Percentiles rank a stretch among this genome's conserved stretches.
These are phyloP conservation scores for Nakazawaea ambrosiae DNA, from an alignment of 805 yeast genomes.

Conservation along the genomic window DNA sequence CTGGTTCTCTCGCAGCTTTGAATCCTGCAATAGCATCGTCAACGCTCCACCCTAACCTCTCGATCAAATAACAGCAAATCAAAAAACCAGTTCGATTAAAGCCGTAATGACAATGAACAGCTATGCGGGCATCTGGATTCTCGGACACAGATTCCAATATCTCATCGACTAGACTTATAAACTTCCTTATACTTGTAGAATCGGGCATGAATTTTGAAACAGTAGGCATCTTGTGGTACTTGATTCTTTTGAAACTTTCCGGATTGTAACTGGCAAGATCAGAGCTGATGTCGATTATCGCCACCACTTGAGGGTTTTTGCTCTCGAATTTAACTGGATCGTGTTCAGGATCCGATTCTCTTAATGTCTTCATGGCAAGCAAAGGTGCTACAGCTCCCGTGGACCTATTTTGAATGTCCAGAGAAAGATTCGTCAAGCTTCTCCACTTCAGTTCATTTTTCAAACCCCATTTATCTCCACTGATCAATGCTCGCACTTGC, in stretches of 20 bases:
- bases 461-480: conserved; percentile 73
- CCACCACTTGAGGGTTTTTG: conserved; percentile 42
- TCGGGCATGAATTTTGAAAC: conserved; percentile 75
- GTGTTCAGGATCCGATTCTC: conserved; percentile 56
- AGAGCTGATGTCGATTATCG: conserved; percentile 63
- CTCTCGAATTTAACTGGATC: conserved; percentile 51
- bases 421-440: conserved; percentile 42
- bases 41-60: conserved; percentile 50
- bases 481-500: conserved; percentile 50
- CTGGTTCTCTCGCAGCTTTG: conserved; percentile 53
- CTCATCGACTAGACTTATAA: conserved; percentile 45
- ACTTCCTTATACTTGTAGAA: conserved; percentile 46
- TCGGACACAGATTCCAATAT: conserved; percentile 21
- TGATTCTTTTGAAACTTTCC: conserved; percentile 39
- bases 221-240: conserved; percentile 67
- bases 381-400: conserved; percentile 35
- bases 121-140: conserved; percentile 8
- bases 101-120: conserved; percentile 76
- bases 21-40: conserved; percentile 58
- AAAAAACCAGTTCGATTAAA: conserved; percentile 74
- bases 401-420: conserved; percentile 27
- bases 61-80: conserved; percentile 62
- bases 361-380: conserved; percentile 67
- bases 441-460: conserved; percentile 73
- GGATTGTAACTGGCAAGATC: conserved; percentile 71